These are phyloP conservation scores for Gnomoniopsis smithogilvyi DNA, from an alignment of 2,329 filamentous ascomycete species.

Conservation along the genomic window DNA sequence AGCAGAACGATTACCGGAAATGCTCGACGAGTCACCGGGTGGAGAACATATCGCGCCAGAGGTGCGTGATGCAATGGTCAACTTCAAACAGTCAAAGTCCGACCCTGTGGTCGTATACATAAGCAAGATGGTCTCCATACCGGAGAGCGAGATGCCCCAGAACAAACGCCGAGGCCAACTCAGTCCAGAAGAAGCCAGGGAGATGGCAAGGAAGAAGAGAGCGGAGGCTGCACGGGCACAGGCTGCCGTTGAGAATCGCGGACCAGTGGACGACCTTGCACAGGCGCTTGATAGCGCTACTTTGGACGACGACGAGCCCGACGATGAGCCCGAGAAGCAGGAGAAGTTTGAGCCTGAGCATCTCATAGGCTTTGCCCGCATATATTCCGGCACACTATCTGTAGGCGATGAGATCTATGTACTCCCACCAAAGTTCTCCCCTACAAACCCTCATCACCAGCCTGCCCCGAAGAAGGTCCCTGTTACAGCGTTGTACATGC, in stretches of 20 bases:
- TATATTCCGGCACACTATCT: conserved; percentile 86
- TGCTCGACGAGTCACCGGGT: conserved; percentile 79
- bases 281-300: conserved; percentile 59
- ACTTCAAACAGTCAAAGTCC: conserved; percentile 67
- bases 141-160: conserved; percentile 84
- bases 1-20: conserved; percentile 70
- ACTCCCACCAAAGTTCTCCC: conserved; percentile 88
- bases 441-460: conserved; percentile 66
- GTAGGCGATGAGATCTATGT: conserved; percentile 92
- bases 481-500: conserved; percentile 84
- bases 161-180: conserved; percentile 78
- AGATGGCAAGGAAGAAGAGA: conserved; percentile 82
- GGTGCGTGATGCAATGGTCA: conserved; percentile 76
- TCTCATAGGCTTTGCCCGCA: conserved; percentile 88
- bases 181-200: conserved; percentile 84
- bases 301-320: conserved; percentile 49
- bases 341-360: conserved; percentile 74
- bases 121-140: conserved; percentile 96
- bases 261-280: conserved; percentile 53
- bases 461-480: conserved; percentile 79
- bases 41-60: conserved; percentile 64
- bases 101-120: conserved; percentile 90
- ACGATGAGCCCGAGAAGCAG: conserved; percentile 38
- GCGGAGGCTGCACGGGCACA: conserved; percentile 83
- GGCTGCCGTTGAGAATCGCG: conserved; percentile 46